These are phyloP conservation scores for Brassica carinata DNA, from an alignment of 345 rosid species.

Conservation along the genomic window DNA sequence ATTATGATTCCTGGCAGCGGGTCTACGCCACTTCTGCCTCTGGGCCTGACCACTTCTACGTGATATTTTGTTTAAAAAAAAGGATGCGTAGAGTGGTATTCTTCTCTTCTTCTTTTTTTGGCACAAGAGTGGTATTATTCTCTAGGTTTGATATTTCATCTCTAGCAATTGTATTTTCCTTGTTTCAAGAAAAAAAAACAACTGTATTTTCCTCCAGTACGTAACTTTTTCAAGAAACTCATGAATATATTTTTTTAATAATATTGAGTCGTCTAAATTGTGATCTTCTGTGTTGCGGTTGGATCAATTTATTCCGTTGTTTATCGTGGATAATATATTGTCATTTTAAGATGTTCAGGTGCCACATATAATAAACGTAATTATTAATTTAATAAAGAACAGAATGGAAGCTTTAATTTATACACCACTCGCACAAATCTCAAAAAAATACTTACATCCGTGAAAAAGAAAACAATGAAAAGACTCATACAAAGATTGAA, in stretches of 20 bases:
- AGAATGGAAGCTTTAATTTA: neutral
- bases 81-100: neutral
- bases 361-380: neutral
- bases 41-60: too few relatives aligned
- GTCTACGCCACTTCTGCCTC: too few relatives aligned
- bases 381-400: neutral
- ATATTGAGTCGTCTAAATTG: neutral
- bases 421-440: conserved; percentile 22
- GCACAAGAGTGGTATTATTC: neutral
- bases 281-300: neutral
- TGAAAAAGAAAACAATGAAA: conserved; percentile 7
- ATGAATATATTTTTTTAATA: neutral
- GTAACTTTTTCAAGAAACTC: neutral
- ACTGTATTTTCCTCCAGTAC: neutral
- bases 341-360: neutral
- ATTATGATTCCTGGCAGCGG: too few relatives aligned
- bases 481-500: conserved; percentile 26
- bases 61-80: too few relatives aligned
- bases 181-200: neutral
- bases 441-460: conserved; percentile 26
- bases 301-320: neutral
- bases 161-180: neutral
- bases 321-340: neutral
- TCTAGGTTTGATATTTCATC: neutral
- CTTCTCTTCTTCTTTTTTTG: neutral